These are phyloP conservation scores for Trichosporon inkin DNA, from an alignment of 1,284 basidiomycete species.

Conservation along the genomic window DNA sequence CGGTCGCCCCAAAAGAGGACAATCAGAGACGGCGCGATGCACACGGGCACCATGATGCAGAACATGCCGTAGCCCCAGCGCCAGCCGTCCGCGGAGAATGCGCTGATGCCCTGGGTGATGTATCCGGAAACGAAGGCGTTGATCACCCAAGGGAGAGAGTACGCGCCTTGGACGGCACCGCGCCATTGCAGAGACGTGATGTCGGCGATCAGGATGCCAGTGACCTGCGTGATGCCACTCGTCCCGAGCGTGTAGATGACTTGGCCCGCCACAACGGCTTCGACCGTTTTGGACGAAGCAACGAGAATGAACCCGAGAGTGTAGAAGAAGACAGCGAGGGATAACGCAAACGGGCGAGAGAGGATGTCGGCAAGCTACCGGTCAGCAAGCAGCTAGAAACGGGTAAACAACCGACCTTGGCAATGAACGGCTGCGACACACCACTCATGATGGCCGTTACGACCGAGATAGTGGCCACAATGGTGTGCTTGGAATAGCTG, in stretches of 20 bases:
- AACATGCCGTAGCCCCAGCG: slow-evolving; percentile 60
- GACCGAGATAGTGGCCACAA: slow-evolving; percentile 39
- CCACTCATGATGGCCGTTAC: slow-evolving; percentile 40
- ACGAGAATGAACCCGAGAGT: slow-evolving; percentile 39
- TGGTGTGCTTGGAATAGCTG: slow-evolving; percentile 38
- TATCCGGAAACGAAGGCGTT: slow-evolving; percentile 45
- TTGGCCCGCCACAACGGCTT: slow-evolving; percentile 21
- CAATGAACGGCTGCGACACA: slow-evolving; percentile 46
- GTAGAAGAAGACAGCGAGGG: slow-evolving; percentile 35
- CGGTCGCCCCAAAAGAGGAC: slow-evolving; percentile 48
- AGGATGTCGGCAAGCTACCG: slow-evolving; percentile 26
- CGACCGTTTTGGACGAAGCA: slow-evolving; percentile 24
- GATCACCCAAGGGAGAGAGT: slow-evolving; percentile 61
- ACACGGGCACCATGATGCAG: slow-evolving; percentile 44
- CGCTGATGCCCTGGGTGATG: slow-evolving; percentile 61
- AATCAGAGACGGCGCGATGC: slow-evolving; percentile 27
- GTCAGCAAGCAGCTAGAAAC: background rate
- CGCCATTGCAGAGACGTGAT: slow-evolving; percentile 73
- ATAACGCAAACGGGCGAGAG: slow-evolving; percentile 31
- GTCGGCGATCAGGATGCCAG: slow-evolving; percentile 55
- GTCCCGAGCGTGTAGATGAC: slow-evolving; percentile 26
- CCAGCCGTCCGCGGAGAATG: slow-evolving; percentile 55
- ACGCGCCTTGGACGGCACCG: slow-evolving; percentile 65
- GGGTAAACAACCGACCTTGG: slow-evolving; percentile 27
- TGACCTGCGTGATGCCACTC: slow-evolving; percentile 23